These are phyloP conservation scores for Sugiyamaella smithiae DNA, from an alignment of 805 yeast genomes.

Conservation along the genomic window DNA sequence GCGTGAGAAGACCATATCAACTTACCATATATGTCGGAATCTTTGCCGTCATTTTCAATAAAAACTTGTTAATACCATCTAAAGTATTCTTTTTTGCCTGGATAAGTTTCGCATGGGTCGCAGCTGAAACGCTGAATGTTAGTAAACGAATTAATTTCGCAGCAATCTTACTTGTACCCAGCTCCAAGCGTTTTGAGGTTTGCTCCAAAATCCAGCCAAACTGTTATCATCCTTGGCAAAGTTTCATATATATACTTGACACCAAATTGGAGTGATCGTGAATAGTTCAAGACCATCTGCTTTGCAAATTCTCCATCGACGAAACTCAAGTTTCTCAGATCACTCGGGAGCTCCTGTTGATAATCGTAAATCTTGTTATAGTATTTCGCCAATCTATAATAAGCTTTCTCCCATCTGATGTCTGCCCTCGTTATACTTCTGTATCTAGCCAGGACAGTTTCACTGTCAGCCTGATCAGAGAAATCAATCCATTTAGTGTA, in stretches of 20 bases:
- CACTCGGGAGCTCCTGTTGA: slow-evolving; percentile 42
- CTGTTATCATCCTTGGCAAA: slow-evolving; percentile 81
- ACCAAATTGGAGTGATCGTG: slow-evolving; percentile 59
- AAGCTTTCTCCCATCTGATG: slow-evolving; percentile 70
- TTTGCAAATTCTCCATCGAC: slow-evolving; percentile 47
- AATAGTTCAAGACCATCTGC: slow-evolving; percentile 53
- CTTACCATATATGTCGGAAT: slow-evolving; percentile 23
- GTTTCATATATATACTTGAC: slow-evolving; percentile 73
- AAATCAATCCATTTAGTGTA: slow-evolving; percentile 86
- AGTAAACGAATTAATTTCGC: neutral
- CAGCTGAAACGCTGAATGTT: neutral
- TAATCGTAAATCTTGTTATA: slow-evolving; percentile 75
- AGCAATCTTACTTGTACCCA: slow-evolving; percentile 2
- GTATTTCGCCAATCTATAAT: slow-evolving; percentile 75
- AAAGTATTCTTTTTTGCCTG: slow-evolving; percentile 11
- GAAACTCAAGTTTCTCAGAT: slow-evolving; percentile 23
- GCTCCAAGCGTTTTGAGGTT: slow-evolving; percentile 11
- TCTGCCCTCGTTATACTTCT: slow-evolving; percentile 53
- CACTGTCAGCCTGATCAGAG: slow-evolving; percentile 79
- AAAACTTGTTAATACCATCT: slow-evolving; percentile 17
- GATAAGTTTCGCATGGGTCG: slow-evolving; percentile 20
- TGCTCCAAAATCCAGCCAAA: slow-evolving; percentile 80
- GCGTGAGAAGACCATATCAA: neutral
- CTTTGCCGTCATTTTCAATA: slow-evolving; percentile 14
- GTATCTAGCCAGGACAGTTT: slow-evolving; percentile 69